Evolutionary conservation across 768 basidiomycete species (phyloP).

Genomic region (Collybiopsis confluens): DNA sequence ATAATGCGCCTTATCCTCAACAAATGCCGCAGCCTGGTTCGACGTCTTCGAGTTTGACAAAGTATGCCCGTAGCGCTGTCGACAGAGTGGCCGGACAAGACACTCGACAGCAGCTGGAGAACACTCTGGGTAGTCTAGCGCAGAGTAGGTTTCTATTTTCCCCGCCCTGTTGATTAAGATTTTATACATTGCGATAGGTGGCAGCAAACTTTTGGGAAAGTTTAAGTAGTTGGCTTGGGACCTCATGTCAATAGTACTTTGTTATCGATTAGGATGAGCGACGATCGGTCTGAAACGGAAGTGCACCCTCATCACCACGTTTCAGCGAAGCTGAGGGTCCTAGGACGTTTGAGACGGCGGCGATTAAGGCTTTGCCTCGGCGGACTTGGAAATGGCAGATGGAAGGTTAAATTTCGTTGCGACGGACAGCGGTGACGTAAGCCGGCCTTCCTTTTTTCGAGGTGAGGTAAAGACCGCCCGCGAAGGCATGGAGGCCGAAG

Average conservation of each 20-base stretch:
- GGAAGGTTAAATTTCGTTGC: neutral
- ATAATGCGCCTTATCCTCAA: neutral
- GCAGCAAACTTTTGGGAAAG: conserved; percentile 43
- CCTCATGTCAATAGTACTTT: neutral
- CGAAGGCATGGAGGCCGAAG: conserved; percentile 6
- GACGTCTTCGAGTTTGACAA: conserved; percentile 27
- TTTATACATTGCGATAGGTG: conserved; percentile 24
- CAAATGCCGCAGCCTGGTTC: conserved; percentile 23
- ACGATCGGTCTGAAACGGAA: neutral
- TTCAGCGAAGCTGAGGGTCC: neutral
- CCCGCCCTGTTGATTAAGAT: conserved; percentile 11
- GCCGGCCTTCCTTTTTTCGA: too few species aligned
- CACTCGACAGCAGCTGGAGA: conserved; percentile 46
- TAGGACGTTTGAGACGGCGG: too few species aligned
- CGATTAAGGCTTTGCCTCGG: too few species aligned
- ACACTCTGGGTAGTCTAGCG: conserved; percentile 38
- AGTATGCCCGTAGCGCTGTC: conserved; percentile 44
- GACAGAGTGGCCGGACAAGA: conserved; percentile 54
- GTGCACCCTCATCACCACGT: conserved; percentile 4
- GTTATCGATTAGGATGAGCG: neutral
- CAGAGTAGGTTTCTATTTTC: conserved; percentile 40
- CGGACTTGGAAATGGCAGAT: too few species aligned
- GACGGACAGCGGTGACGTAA: too few species aligned
- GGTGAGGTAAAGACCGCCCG: conserved; percentile 8
- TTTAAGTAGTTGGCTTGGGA: too few species aligned